A percentile compares a stretch with the other conserved stretches of the same genome.
phyloP scores from a whole-genome alignment of 805 yeast genomes.

The Metschnikowia lunata region DNA sequence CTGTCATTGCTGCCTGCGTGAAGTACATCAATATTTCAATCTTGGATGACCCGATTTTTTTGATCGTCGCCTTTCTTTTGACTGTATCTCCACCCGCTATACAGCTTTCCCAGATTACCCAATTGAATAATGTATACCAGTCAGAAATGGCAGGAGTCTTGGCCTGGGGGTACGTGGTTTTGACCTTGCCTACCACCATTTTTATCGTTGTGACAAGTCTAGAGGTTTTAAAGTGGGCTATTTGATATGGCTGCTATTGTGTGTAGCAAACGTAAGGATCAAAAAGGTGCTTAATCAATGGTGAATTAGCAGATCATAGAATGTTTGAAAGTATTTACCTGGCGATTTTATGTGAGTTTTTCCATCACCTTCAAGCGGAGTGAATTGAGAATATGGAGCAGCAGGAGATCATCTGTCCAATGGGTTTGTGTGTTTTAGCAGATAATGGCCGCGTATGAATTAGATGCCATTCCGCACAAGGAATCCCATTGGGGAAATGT shows the following conservation, averaged over 20 bases:
- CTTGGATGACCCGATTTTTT: constrained; percentile 75
- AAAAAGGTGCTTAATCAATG: too few species aligned
- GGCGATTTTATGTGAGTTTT: too few species aligned
- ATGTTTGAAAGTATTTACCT: too few species aligned
- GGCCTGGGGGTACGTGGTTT: constrained; percentile 76
- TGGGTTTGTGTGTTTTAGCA: too few species aligned
- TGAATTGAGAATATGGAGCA: too few species aligned
- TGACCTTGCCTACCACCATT: constrained; percentile 74
- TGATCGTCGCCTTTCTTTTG: constrained; percentile 69
- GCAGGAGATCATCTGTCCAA: too few species aligned
- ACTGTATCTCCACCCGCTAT: constrained; percentile 83
- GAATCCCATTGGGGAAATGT: too few species aligned
- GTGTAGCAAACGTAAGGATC: too few species aligned
- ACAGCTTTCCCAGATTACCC: constrained; percentile 77
- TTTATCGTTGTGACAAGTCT: constrained; percentile 65
- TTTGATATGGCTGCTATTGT: neutral
- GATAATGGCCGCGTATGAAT: too few species aligned
- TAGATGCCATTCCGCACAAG: too few species aligned
- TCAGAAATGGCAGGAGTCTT: constrained; percentile 79
- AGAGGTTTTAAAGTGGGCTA: constrained; percentile 53
- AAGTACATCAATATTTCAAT: constrained; percentile 63
- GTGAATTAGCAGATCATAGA: too few species aligned
- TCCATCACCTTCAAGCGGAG: too few species aligned
- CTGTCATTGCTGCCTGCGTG: constrained; percentile 60
- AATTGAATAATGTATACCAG: constrained; percentile 68